These are phyloP conservation scores for Calonectria leucothoes DNA, from an alignment of 2,329 filamentous ascomycete genomes.

Conservation along the genomic window DNA sequence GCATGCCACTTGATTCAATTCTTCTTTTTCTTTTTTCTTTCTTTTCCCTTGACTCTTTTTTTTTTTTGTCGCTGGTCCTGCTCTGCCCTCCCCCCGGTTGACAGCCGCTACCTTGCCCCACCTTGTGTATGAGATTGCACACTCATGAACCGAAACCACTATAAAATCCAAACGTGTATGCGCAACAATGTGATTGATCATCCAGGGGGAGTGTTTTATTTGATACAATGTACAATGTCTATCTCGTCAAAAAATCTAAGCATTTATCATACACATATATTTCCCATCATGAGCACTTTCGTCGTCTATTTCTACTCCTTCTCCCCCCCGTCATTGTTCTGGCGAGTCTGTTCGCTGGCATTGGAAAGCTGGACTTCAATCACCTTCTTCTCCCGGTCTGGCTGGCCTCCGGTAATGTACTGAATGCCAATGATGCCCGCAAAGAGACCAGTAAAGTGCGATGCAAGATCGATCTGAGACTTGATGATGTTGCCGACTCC, in stretches of 20 bases:
- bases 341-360: background rate
- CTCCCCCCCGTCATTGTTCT: background rate
- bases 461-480: constrained; percentile 61
- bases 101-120: too few species aligned
- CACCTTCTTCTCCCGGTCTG: constrained; percentile 30
- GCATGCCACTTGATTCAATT: background rate
- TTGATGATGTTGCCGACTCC: constrained; percentile 56
- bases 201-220: constrained; percentile 28
- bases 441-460: constrained; percentile 64
- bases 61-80: background rate
- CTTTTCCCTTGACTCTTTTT: background rate
- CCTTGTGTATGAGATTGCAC: background rate
- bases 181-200: background rate
- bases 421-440: constrained; percentile 58
- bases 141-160: background rate
- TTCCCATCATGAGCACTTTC: constrained; percentile 2
- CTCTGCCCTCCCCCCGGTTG: background rate
- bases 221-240: constrained; percentile 28
- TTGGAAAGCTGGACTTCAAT: constrained; percentile 22
- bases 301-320: constrained; percentile 5
- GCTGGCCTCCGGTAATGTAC: constrained; percentile 40
- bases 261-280: constrained; percentile 32
- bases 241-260: constrained; percentile 35
- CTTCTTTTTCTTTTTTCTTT: too few species aligned
- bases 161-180: background rate